A percentile compares a stretch with the other conserved stretches of the same genome.
Evolutionary conservation across 176 grass and related monocot genomes (phyloP).

Genomic region (Raddia guianensis): DNA sequence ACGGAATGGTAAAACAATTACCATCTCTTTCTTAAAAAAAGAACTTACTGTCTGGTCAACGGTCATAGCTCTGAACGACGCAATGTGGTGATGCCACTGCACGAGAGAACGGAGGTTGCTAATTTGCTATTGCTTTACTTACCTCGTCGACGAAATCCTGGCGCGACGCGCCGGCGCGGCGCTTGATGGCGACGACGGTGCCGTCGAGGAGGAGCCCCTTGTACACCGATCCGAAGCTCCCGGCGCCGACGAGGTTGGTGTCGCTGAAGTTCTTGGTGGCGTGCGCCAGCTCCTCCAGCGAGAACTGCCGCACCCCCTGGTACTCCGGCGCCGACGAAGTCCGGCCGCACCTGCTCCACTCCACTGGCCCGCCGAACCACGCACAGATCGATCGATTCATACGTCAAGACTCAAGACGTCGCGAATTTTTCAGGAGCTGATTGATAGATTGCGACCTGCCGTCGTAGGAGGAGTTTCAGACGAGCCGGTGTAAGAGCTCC

Average conservation of each 20-base stretch:
- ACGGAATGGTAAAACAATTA: no score
- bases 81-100: background rate
- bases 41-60: background rate
- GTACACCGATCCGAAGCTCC: constrained; percentile 82
- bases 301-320: constrained; percentile 64
- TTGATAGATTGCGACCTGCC: constrained; percentile 24
- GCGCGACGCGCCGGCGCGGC: constrained; percentile 42
- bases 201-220: constrained; percentile 93
- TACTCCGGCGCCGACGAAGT: constrained; percentile 57
- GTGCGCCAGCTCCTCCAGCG: constrained; percentile 75
- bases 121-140: background rate
- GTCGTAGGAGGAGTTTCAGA: constrained; percentile 76
- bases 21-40: no score
- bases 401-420: background rate
- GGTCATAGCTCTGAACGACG: background rate
- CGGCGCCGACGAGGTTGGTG: constrained; percentile 76
- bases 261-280: constrained; percentile 81
- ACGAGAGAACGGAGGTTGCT: background rate
- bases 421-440: background rate
- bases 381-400: background rate
- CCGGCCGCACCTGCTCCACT: constrained; percentile 71
- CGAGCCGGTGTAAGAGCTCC: constrained; percentile 80
- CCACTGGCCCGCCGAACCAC: constrained; percentile 40
- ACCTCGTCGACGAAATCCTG: constrained; percentile 86
- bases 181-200: constrained; percentile 89